Evolutionary conservation across 441 rosid genomes (phyloP).

Genomic region (Populus trichocarpa): DNA sequence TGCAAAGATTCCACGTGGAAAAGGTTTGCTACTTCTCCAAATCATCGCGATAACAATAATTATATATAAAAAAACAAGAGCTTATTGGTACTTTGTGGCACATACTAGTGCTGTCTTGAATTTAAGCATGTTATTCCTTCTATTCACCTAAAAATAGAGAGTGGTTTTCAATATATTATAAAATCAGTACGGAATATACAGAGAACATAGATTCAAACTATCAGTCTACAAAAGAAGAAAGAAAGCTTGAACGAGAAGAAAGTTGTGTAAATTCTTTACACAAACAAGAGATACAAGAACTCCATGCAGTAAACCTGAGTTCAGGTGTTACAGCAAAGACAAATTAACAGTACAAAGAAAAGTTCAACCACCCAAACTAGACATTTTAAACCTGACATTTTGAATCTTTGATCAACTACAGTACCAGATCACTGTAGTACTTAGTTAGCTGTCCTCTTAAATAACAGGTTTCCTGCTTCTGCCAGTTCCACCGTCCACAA

Average conservation of each 20-base stretch:
- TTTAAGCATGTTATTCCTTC: neutral
- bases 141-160: neutral
- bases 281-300: neutral
- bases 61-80: neutral
- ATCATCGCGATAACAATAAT: neutral
- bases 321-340: neutral
- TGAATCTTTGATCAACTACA: neutral
- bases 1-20: constrained; percentile 50
- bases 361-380: neutral
- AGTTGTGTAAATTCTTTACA: neutral
- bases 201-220: neutral
- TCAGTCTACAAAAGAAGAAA: neutral
- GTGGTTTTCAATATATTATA: neutral
- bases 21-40: constrained; percentile 44
- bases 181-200: neutral
- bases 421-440: neutral
- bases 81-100: neutral
- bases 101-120: neutral
- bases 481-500: neutral
- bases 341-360: neutral
- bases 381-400: neutral
- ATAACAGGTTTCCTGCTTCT: neutral
- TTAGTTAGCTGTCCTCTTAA: neutral
- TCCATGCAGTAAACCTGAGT: neutral
- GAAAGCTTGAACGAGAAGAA: neutral